Conservation (phyloP, 345 rosid species). For the Populus deltoides region DNA sequence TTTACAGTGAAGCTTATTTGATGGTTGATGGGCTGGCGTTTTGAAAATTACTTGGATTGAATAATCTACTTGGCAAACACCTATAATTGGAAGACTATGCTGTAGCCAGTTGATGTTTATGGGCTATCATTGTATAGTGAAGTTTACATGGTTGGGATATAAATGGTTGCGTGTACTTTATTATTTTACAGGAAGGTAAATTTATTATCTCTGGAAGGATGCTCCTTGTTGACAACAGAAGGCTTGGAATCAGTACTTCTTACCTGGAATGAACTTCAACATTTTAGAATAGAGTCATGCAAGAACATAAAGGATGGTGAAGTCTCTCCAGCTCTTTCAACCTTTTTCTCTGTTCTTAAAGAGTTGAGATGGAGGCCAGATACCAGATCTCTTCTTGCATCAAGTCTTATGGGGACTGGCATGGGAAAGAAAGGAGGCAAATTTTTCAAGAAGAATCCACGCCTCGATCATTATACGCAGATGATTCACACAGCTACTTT, state of each 20-base stretch:
- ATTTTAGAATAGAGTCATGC: conserved; percentile 27
- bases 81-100: background rate
- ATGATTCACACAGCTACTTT: background rate
- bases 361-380: conserved; percentile 37
- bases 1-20: background rate
- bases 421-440: conserved; percentile 33
- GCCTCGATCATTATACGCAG: background rate
- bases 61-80: background rate
- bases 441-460: conserved; percentile 27
- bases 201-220: conserved; percentile 25
- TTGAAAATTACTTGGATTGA: background rate
- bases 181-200: conserved; percentile 23
- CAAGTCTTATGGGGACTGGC: conserved; percentile 29
- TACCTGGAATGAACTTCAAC: conserved; percentile 25
- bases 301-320: conserved; percentile 24
- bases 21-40: background rate
- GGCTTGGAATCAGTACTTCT: conserved; percentile 31
- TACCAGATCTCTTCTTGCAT: conserved; percentile 22
- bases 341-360: conserved; percentile 26
- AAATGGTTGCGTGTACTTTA: background rate
- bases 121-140: background rate
- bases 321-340: conserved; percentile 26
- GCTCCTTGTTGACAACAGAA: conserved; percentile 31
- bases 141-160: background rate
- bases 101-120: background rate